phyloP scores from a whole-genome alignment of 768 basidiomycete genomes.

The Neoboletus brunneissimus region DNA sequence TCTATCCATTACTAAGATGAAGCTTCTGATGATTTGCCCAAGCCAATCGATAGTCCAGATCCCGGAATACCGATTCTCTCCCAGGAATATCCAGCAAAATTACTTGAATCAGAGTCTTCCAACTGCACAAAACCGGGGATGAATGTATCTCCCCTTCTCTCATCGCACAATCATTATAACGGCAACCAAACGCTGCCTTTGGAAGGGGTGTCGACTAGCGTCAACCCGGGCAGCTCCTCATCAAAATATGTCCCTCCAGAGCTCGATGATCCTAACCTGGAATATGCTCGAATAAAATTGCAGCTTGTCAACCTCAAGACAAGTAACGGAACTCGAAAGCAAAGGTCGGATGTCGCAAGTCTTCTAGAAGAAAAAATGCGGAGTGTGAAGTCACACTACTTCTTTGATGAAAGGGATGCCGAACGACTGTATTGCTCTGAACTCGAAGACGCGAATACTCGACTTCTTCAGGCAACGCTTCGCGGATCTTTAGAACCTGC shows the following conservation, averaged over 20 bases:
- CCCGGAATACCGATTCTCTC: background rate
- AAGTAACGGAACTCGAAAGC: slow-evolving; percentile 27
- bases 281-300: slow-evolving; percentile 64
- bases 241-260: slow-evolving; percentile 37
- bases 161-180: slow-evolving; percentile 18
- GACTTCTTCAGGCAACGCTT: slow-evolving; percentile 42
- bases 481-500: slow-evolving; percentile 26
- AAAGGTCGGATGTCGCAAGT: slow-evolving; percentile 29
- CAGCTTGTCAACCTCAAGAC: slow-evolving; percentile 48
- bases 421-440: slow-evolving; percentile 53
- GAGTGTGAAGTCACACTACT: slow-evolving; percentile 54
- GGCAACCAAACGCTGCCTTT: background rate
- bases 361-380: slow-evolving; percentile 46
- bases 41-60: slow-evolving; percentile 1
- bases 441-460: slow-evolving; percentile 47
- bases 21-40: slow-evolving; percentile 12
- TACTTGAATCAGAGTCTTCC: background rate
- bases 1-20: slow-evolving; percentile 7
- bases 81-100: background rate
- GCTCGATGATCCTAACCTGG: slow-evolving; percentile 52
- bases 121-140: slow-evolving; percentile 35
- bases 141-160: slow-evolving; percentile 40
- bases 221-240: slow-evolving; percentile 11
- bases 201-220: slow-evolving; percentile 6
- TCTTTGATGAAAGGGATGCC: slow-evolving; percentile 70